Evolutionary conservation across 1,139 yeast species (phyloP).

Genomic region (Pichia inconspicua): DNA sequence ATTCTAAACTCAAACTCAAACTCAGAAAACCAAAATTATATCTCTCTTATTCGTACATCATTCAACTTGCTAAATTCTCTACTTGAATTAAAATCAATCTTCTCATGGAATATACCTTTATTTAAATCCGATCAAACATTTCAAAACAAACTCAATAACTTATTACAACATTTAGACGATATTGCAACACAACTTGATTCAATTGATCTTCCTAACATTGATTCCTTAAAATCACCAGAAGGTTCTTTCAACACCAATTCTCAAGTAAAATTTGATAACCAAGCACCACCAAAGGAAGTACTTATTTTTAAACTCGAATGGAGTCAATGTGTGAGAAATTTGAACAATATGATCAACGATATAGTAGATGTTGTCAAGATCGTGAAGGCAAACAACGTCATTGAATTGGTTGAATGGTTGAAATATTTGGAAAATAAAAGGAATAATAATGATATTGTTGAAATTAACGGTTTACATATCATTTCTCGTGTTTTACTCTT

Average conservation of each 20-base stretch:
- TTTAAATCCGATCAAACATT: constrained; percentile 5
- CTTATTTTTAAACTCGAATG: constrained; percentile 24
- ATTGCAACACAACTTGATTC: constrained; percentile 1
- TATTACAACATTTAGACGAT: constrained; percentile 3
- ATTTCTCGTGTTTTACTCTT: constrained; percentile 49
- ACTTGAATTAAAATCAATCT: constrained; percentile 5
- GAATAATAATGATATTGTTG: constrained; percentile 19
- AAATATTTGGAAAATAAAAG: constrained; percentile 25
- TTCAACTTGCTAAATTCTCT: constrained; percentile 8
- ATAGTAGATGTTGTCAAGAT: constrained; percentile 27
- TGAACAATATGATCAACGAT: constrained; percentile 34
- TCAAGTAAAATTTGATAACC: constrained; percentile 47
- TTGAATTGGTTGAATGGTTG: constrained; percentile 35
- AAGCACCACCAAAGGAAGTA: constrained; percentile 37
- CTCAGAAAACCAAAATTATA: not conserved
- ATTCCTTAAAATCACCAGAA: constrained; percentile 26
- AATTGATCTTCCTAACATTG: constrained; percentile 3
- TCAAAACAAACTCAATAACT: not conserved
- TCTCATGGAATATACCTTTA: constrained; percentile 7
- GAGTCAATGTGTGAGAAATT: constrained; percentile 27
- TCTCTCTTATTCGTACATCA: constrained; percentile 8
- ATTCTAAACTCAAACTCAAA: not conserved
- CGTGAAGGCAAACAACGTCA: constrained; percentile 24
- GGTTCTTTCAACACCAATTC: constrained; percentile 45
- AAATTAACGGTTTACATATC: constrained; percentile 35